Conservation (phyloP, 192 early-diverging fungal species). For the Backusella parvicylindrica region DNA sequence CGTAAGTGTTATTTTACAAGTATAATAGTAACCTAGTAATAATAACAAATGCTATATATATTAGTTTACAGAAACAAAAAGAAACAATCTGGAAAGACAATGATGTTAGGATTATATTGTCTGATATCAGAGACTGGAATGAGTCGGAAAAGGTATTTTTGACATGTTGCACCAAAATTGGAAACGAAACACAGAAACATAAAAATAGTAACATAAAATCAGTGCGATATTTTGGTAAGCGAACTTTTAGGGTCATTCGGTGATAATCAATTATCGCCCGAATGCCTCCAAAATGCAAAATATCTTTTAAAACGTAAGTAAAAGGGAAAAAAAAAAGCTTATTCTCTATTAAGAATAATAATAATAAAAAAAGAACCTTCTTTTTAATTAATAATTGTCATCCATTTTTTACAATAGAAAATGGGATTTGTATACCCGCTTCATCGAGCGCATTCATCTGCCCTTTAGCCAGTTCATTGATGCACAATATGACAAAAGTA, state of each 20-base stretch:
- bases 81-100: constrained; percentile 70
- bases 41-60: not conserved
- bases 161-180: not conserved
- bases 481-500: constrained; percentile 76
- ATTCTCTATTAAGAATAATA: too few species aligned
- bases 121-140: constrained; percentile 88
- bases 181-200: not conserved
- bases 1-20: constrained; percentile 43
- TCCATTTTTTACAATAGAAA: constrained; percentile 21
- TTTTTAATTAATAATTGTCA: not conserved
- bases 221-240: constrained; percentile 90
- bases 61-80: constrained; percentile 78
- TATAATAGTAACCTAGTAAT: not conserved
- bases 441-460: constrained; percentile 82
- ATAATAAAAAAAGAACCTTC: not conserved
- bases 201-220: not conserved
- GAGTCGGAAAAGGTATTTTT: constrained; percentile 56
- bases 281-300: constrained; percentile 93
- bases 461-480: constrained; percentile 81
- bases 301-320: constrained; percentile 47
- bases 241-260: constrained; percentile 98
- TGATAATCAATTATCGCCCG: constrained; percentile 99
- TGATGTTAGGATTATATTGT: constrained; percentile 75
- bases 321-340: not conserved
- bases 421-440: constrained; percentile 90